These are phyloP conservation scores for Trametes sp. DNA, from an alignment of 1,284 basidiomycete species.

Conservation along the genomic window DNA sequence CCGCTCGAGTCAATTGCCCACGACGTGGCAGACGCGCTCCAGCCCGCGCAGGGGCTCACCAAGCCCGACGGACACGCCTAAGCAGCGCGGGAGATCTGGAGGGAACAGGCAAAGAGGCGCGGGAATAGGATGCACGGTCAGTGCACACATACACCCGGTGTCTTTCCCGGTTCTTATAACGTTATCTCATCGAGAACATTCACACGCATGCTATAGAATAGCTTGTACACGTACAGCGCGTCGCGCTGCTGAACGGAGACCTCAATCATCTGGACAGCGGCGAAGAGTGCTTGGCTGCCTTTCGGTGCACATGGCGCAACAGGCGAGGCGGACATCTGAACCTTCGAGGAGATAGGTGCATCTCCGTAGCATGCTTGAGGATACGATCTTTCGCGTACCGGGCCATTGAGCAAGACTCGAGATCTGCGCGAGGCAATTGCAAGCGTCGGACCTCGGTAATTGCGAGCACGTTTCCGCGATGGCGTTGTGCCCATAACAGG, in stretches of 20 bases:
- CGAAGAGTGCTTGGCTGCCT: not conserved
- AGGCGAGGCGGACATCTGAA: not conserved
- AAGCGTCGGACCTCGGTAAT: not conserved
- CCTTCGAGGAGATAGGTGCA: not conserved
- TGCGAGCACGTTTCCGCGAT: not conserved
- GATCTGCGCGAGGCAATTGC: not conserved
- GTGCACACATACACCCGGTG: not conserved
- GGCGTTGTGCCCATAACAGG: constrained; percentile 2
- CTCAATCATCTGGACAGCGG: not conserved
- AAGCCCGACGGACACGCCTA: not conserved
- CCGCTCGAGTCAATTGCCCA: constrained; percentile 13
- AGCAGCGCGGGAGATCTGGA: constrained; percentile 7
- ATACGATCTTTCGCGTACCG: not conserved
- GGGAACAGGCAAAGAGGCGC: constrained; percentile 13
- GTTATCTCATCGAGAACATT: constrained; percentile 2
- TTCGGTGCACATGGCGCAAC: not conserved
- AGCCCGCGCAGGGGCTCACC: not conserved
- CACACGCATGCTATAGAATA: not conserved
- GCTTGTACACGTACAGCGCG: not conserved
- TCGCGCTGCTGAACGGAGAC: not conserved
- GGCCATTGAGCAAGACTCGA: not conserved
- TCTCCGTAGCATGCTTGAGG: not conserved
- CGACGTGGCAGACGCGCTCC: constrained; percentile 19
- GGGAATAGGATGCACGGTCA: constrained; percentile 4
- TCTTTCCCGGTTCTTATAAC: not conserved